Percentiles rank a stretch among this genome's conserved stretches.
phyloP scores from a whole-genome alignment of 2,329 filamentous ascomycete species.

The Chaetomium sp. region DNA sequence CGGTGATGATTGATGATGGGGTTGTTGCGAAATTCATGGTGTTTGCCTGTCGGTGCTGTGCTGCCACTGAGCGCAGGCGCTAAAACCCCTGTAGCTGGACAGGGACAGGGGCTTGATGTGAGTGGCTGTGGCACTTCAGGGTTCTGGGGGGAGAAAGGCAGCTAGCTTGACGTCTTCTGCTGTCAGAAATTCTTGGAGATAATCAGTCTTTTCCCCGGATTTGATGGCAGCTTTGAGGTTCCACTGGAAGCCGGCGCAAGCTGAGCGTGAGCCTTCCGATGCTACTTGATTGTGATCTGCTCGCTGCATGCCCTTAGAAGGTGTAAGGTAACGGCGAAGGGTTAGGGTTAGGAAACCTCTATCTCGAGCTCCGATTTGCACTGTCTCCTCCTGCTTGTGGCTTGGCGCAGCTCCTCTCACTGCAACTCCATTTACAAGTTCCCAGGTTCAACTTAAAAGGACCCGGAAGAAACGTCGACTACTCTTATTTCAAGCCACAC shows the following conservation, averaged over 20 bases:
- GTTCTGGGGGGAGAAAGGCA: background rate
- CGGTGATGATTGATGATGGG: constrained; percentile 21
- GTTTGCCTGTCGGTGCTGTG: constrained; percentile 6
- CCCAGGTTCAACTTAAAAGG: background rate
- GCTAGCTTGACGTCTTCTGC: background rate
- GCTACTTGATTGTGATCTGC: constrained; percentile 18
- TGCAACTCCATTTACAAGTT: background rate
- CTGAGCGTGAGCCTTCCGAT: background rate
- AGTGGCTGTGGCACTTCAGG: constrained; percentile 1
- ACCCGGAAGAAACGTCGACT: background rate
- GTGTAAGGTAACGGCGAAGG: background rate
- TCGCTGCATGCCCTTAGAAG: constrained; percentile 8
- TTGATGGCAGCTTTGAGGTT: background rate
- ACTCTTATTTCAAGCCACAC: background rate
- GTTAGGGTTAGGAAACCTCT: background rate
- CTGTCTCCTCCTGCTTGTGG: background rate
- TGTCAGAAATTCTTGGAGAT: background rate
- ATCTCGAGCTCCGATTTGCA: background rate
- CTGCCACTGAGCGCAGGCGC: background rate
- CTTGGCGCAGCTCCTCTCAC: background rate
- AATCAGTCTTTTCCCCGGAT: background rate
- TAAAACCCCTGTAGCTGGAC: constrained; percentile 12
- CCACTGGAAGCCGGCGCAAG: background rate
- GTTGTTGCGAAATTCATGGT: constrained; percentile 30
- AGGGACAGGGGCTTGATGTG: constrained; percentile 10